Base-by-base conservation (phyloP, 345 rosid species). In the Rhodamnia argentea region DNA sequence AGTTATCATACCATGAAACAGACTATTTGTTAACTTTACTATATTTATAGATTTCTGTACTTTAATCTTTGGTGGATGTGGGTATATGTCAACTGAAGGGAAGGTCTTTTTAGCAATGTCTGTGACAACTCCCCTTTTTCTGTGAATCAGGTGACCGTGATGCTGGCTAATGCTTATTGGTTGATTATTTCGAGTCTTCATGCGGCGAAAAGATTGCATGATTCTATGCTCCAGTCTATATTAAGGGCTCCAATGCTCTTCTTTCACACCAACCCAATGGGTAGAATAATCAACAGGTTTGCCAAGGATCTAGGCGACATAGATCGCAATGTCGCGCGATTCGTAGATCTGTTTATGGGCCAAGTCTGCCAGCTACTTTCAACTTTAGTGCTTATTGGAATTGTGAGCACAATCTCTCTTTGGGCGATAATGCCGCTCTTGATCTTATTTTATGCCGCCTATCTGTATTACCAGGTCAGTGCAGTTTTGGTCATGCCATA, bases 351-450 rank as follows among this genome's bases (percentile, higher is more conserved):
- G 92, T 95, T 96, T 88, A 90, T 96, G 87, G 91, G 91, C 62
- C 96, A 92, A 88, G 76, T 95, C 51, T 94, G 95, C 91, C 98
- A 96, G 92, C 98, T 97, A 55, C 94, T 97, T 85, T 96, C 99
- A 16, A 97, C 99, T 16, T 96, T 97, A 89, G 93, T 93, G 40
- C 96, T 97, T 84, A 96, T 96, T 62, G 98, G 99, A 64, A 90
- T 92, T 16, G 95, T 97, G 88, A 97, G 95, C 94, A 92, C 96
- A 53, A 91, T 95, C 88, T 97, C 99, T 78, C 87, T 97, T 88
- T 97, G 99, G 99, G 96, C 95, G 55, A 94, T 95, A 88, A 90
- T 95, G 99, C 99, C 99, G 22, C 96, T 95, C 83, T 90, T 94
- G 87, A 92, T 96, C 89, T 87, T 97, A 89, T 97, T 96, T 90